A percentile compares a stretch with the other conserved stretches of the same genome.
Conservation (phyloP, 1,139 yeast species). For the Sugiyamaella pinicola region DNA sequence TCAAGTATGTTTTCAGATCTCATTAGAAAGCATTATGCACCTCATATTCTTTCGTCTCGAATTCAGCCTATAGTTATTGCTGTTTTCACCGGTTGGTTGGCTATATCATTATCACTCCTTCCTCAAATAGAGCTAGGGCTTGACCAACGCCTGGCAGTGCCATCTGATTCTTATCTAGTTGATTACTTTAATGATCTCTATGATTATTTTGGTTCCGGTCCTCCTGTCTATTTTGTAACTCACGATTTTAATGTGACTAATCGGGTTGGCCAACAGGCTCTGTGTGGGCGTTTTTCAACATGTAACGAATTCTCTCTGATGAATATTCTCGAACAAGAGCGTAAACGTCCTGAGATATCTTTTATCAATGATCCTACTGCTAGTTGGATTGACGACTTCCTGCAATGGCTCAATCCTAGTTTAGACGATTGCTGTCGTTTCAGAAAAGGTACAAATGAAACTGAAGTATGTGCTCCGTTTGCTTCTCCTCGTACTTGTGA, state of each 20-base stretch:
- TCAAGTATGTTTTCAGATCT: constrained; percentile 43
- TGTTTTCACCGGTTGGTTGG: constrained; percentile 62
- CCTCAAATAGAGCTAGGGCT: constrained; percentile 77
- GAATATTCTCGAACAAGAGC: constrained; percentile 85
- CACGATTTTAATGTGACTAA: constrained; percentile 63
- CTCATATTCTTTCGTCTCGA: constrained; percentile 54
- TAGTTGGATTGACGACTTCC: constrained; percentile 90
- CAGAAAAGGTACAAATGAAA: constrained; percentile 47
- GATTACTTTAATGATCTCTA: constrained; percentile 78
- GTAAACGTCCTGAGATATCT: constrained; percentile 62
- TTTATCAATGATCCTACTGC: constrained; percentile 81
- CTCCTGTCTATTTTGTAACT: constrained; percentile 86
- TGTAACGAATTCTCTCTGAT: constrained; percentile 79
- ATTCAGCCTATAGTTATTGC: constrained; percentile 54
- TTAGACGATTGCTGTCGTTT: constrained; percentile 82
- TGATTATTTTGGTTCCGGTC: constrained; percentile 77
- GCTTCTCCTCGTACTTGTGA: constrained; percentile 75
- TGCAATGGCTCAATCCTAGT: constrained; percentile 83
- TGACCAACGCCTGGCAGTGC: constrained; percentile 88
- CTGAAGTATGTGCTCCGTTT: constrained; percentile 64
- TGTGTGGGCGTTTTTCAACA: constrained; percentile 86
- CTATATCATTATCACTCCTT: constrained; percentile 64
- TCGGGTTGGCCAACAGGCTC: constrained; percentile 62
- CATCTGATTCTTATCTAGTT: constrained; percentile 76
- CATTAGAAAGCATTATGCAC: constrained; percentile 54